phyloP scores from a whole-genome alignment of 2,329 filamentous ascomycete species.

The Arthroderma sp. region DNA sequence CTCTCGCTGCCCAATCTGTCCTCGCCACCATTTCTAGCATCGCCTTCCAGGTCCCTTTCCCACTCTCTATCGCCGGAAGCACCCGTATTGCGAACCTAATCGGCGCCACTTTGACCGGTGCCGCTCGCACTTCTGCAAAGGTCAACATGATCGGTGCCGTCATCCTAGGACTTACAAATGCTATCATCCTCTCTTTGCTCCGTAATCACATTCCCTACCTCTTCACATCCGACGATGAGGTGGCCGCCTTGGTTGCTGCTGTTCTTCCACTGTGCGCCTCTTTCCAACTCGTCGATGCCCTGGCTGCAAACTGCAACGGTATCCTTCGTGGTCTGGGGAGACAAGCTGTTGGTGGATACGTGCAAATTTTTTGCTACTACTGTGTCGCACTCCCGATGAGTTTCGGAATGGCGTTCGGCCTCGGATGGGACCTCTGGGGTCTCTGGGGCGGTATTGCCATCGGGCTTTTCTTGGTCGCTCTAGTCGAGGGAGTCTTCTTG shows the following conservation, averaged over 20 bases:
- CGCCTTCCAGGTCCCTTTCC: conserved; percentile 85
- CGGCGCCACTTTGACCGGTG: conserved; percentile 66
- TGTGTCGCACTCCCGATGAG: conserved; percentile 71
- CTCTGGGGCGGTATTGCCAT: conserved; percentile 70
- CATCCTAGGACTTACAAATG: conserved; percentile 66
- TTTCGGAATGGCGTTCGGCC: conserved; percentile 62
- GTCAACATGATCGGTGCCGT: conserved; percentile 57
- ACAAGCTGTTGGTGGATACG: conserved; percentile 80
- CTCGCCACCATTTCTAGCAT: conserved; percentile 64
- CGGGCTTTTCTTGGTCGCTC: conserved; percentile 48
- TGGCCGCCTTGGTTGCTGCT: conserved; percentile 52
- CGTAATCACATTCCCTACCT: conserved; percentile 63
- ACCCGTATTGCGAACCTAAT: conserved; percentile 88
- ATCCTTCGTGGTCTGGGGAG: conserved; percentile 75
- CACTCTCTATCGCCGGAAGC: conserved; percentile 73
- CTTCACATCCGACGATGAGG: conserved; percentile 61
- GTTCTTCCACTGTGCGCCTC: conserved; percentile 70
- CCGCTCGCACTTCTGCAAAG: conserved; percentile 66
- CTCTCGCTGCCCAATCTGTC: conserved; percentile 78
- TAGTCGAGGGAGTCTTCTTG: conserved; percentile 46
- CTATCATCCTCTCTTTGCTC: conserved; percentile 53
- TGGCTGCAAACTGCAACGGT: conserved; percentile 69
- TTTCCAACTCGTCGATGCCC: conserved; percentile 79
- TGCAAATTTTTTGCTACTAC: conserved; percentile 80
- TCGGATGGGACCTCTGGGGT: conserved; percentile 64